Base-by-base conservation (phyloP, 257 asterid genomes). In the Petunia axillaris region DNA sequence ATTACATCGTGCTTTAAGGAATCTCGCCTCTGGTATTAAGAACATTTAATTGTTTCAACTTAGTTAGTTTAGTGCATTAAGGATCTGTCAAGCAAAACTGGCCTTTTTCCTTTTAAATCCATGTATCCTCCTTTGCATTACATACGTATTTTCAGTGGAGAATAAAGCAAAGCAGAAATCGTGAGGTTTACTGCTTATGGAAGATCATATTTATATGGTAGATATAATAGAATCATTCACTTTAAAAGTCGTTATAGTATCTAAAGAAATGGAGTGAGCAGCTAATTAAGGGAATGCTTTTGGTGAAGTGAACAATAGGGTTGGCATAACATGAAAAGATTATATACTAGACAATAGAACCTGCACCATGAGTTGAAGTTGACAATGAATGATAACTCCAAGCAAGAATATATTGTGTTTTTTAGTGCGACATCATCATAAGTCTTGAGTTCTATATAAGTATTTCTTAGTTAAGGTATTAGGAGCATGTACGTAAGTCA, bases 1-100 rank as follows among this genome's bases (percentile, higher is more conserved):
- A 25, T 25, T 25, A 25, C 25, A 25, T 58, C 78, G 54, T 71
- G 75, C 67, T 39, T 83, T 76, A 66, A 83, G 82, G 82, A 83
- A 83, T 80, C 79, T 66, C 50, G 40, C 48, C 0, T 66, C 13
- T 66, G 75, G 35, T 15, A 37, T 66, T 39, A n/a, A 38, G 38
- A 43, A 43, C 55, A 75, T 76, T 55, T 64, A 39, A 62, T 40
- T 48, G 11, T 2, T n/a, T 64, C 40, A 64, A 43, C 2, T 39
- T 55, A n/a, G n/a, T 15, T 48, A 65, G 39, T 53, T 60, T 25
- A 83, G 64, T 73, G 76, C 55, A 76, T n/a, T 70, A 57, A 43
- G 77, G 84, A 80, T 76, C 67, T 77, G 53, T 35, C 65, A 25
- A 25, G 25, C 25, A 25, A 46, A 37, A 65, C 8, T 66, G 79